Evolutionary conservation across 805 yeast species (phyloP).

Genomic region (Candida germanica): DNA sequence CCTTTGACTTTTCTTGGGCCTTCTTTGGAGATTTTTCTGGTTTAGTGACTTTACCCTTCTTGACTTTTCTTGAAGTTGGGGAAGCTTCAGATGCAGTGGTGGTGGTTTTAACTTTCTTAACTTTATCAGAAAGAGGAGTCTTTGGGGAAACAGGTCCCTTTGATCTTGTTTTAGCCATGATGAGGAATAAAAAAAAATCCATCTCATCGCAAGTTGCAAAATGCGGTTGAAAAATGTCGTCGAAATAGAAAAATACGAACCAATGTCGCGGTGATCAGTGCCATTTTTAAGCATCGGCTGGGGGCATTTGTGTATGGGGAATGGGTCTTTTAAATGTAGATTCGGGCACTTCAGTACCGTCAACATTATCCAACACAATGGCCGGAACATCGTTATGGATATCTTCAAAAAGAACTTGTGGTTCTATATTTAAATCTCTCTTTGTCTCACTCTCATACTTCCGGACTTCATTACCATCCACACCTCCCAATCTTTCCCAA

Average conservation of each 20-base stretch:
- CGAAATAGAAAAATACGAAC: neutral
- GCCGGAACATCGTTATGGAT: slow-evolving; percentile 40
- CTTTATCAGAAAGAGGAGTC: slow-evolving; percentile 23
- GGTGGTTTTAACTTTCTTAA: slow-evolving; percentile 20
- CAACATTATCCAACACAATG: slow-evolving; percentile 33
- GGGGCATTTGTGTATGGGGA: neutral
- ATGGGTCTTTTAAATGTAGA: neutral
- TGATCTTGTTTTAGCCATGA: slow-evolving; percentile 35
- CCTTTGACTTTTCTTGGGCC: slow-evolving; percentile 1
- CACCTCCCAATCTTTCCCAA: slow-evolving; percentile 44
- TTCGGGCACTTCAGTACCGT: slow-evolving; percentile 7
- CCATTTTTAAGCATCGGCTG: no score
- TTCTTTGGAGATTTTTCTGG: slow-evolving; percentile 34
- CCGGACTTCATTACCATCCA: slow-evolving; percentile 33
- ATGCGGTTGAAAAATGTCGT: no score
- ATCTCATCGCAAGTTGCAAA: slow-evolving; percentile 20
- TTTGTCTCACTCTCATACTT: slow-evolving; percentile 18
- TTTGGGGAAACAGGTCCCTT: slow-evolving; percentile 23
- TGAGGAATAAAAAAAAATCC: slow-evolving; percentile 8
- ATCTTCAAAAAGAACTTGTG: slow-evolving; percentile 37
- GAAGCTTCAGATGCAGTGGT: slow-evolving; percentile 22
- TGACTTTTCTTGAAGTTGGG: slow-evolving; percentile 20
- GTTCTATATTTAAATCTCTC: slow-evolving; percentile 24
- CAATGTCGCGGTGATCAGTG: neutral
- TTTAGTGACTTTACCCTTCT: slow-evolving; percentile 15